Conservation (phyloP, 139 green algal species). For the Spirogloea muscicola region DNA sequence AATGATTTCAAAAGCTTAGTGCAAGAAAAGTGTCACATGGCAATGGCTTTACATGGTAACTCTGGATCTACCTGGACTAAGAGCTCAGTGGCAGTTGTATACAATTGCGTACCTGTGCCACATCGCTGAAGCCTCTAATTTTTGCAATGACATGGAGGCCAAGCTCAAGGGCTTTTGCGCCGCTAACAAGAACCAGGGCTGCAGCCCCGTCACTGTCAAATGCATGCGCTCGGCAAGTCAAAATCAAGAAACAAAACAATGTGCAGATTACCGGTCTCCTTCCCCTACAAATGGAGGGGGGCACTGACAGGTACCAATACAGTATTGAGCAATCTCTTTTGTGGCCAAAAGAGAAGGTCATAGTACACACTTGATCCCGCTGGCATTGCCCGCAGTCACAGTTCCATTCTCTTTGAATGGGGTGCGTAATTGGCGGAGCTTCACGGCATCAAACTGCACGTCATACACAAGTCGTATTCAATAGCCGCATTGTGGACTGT, state of each 20-base stretch:
- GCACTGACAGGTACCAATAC: neutral
- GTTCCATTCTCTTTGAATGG: conserved; percentile 70
- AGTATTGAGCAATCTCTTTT: neutral
- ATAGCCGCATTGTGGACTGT: no score
- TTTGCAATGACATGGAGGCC: conserved; percentile 61
- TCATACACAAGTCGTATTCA: no score
- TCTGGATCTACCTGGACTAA: no score
- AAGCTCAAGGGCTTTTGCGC: conserved; percentile 47
- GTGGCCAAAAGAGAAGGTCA: neutral
- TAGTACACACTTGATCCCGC: conserved; percentile 57
- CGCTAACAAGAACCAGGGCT: conserved; percentile 70
- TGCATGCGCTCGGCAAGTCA: neutral
- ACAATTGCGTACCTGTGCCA: conserved; percentile 53
- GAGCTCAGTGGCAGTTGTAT: no score
- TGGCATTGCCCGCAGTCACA: conserved; percentile 83
- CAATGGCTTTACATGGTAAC: no score
- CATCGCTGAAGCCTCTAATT: conserved; percentile 67
- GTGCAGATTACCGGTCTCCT: neutral
- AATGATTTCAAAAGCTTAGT: no score
- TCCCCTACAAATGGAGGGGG: neutral
- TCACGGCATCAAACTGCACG: conserved; percentile 49
- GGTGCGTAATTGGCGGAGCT: conserved; percentile 68
- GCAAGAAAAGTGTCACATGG: no score
- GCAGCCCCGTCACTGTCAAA: conserved; percentile 77
- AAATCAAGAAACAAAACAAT: neutral